A percentile compares a stretch with the other conserved stretches of the same genome.
Evolutionary conservation across 176 grass and related monocot species (phyloP).

Genomic region (Bolboschoenus planiculmis): DNA sequence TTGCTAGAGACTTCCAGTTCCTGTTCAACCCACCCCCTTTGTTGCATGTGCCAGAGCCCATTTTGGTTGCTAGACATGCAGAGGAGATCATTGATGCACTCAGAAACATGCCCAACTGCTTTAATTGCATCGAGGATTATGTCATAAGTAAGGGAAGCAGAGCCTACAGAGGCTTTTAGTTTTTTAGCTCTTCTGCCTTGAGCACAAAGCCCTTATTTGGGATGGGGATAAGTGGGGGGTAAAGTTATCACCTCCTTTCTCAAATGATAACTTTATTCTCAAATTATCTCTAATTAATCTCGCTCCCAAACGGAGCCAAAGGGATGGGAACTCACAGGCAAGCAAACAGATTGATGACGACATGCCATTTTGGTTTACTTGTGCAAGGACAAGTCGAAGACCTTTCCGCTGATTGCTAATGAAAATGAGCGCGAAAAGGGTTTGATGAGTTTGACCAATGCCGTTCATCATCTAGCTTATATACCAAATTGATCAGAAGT

Average conservation of each 20-base stretch:
- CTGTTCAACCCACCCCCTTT: constrained; percentile 34
- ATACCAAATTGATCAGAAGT: not conserved
- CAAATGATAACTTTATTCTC: too few relatives aligned
- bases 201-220: too few relatives aligned
- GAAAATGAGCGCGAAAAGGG: not conserved
- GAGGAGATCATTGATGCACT: constrained; percentile 23
- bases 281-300: too few relatives aligned
- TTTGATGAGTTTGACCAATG: not conserved
- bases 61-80: constrained; percentile 38
- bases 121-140: constrained; percentile 3
- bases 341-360: constrained; percentile 22
- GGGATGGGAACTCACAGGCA: constrained; percentile 11
- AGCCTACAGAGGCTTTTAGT: constrained; percentile 4
- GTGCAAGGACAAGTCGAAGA: not conserved
- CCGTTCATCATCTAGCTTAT: not conserved
- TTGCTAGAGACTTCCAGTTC: not conserved
- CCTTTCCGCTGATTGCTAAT: constrained; percentile 9
- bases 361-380: constrained; percentile 4
- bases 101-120: not conserved
- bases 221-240: too few relatives aligned
- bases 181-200: constrained; percentile 25
- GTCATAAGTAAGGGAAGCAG: not conserved
- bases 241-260: too few relatives aligned
- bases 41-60: constrained; percentile 14
- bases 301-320: too few relatives aligned